Evolutionary conservation across 306 rosid species (phyloP).

Genomic region (Pachyrhizus erosus): DNA sequence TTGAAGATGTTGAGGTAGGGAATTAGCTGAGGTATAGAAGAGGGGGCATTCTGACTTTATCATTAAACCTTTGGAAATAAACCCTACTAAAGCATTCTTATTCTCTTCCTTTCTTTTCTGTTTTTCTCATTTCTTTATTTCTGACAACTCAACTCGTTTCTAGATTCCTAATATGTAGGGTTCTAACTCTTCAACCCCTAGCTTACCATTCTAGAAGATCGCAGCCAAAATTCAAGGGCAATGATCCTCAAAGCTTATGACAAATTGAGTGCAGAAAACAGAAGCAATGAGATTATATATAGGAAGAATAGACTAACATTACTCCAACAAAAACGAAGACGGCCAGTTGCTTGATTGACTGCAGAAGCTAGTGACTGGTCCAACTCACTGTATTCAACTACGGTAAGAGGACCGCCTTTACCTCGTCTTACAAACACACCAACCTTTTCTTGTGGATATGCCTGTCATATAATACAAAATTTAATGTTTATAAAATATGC

Average conservation of each 20-base stretch:
- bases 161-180: constrained; percentile 25
- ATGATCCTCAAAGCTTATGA: constrained; percentile 16
- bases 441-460: constrained; percentile 98
- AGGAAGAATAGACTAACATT: constrained; percentile 64
- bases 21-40: neutral
- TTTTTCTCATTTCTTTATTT: neutral
- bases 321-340: constrained; percentile 99
- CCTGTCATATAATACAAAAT: constrained; percentile 59
- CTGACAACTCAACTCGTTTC: neutral
- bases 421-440: constrained; percentile 96
- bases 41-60: neutral
- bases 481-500: constrained; percentile 18
- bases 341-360: constrained; percentile 92
- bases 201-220: constrained; percentile 32
- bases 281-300: constrained; percentile 35
- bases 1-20: neutral
- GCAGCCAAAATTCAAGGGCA: constrained; percentile 20
- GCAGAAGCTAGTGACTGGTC: constrained; percentile 81
- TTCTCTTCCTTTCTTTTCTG: neutral
- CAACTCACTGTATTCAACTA: constrained; percentile 94
- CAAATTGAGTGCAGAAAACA: constrained; percentile 33
- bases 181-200: constrained; percentile 30
- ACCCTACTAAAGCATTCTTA: neutral
- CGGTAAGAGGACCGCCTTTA: constrained; percentile 96
- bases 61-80: neutral